phyloP scores from a whole-genome alignment of 495 filamentous ascomycete genomes.

The Aspergillus baeticus region DNA sequence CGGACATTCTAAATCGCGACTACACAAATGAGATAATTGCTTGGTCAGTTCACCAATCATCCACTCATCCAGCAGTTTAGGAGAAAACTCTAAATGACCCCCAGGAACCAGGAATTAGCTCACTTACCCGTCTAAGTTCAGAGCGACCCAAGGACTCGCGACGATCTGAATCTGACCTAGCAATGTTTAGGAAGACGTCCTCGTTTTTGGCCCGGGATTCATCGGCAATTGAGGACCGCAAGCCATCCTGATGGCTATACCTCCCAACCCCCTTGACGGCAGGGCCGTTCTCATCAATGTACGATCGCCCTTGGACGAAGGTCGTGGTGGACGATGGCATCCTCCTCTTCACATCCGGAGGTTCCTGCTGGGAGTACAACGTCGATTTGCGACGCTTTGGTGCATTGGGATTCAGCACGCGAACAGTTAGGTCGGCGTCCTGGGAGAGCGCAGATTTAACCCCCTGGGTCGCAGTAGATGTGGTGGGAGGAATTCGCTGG shows the following conservation, averaged over 20 bases:
- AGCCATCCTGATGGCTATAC: constrained; percentile 22
- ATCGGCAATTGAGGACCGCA: constrained; percentile 25
- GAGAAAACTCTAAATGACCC: background rate
- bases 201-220: constrained; percentile 45
- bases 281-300: constrained; percentile 32
- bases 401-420: constrained; percentile 33
- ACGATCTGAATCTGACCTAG: constrained; percentile 50
- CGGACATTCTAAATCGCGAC: constrained; percentile 45
- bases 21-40: constrained; percentile 18
- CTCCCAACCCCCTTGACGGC: constrained; percentile 26
- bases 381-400: constrained; percentile 28
- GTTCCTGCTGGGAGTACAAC: constrained; percentile 26
- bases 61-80: background rate
- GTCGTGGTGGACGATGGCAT: constrained; percentile 27
- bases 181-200: constrained; percentile 65
- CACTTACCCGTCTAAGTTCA: constrained; percentile 52
- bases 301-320: constrained; percentile 25
- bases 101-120: constrained; percentile 1
- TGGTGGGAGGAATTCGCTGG: constrained; percentile 12
- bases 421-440: constrained; percentile 15
- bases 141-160: constrained; percentile 46
- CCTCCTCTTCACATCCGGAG: constrained; percentile 26
- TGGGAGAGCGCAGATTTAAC: constrained; percentile 17
- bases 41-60: constrained; percentile 14
- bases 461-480: constrained; percentile 11